A percentile compares a stretch with the other conserved stretches of the same genome.
phyloP scores from a whole-genome alignment of 495 filamentous ascomycete species.

The Hypoxylon subgilvum region DNA sequence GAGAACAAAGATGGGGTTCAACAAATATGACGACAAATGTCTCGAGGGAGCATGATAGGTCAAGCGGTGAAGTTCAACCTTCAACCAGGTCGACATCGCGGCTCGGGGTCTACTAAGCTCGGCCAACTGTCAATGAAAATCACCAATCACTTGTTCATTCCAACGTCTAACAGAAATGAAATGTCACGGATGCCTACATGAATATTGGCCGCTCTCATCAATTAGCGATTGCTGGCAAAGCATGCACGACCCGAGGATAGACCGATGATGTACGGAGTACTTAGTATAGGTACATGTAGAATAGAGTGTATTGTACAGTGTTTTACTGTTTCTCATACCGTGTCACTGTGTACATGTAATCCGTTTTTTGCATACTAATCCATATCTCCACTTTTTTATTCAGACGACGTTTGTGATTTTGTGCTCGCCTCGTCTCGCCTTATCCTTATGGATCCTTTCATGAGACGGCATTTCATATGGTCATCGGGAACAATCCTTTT shows the following conservation, averaged over 20 bases:
- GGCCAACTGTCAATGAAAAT: constrained; percentile 1
- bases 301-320: too few species aligned
- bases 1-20: constrained; percentile 4
- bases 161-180: constrained; percentile 1
- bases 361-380: too few species aligned
- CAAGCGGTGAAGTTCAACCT: too few species aligned
- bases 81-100: background rate
- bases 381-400: constrained; percentile 25
- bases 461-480: background rate
- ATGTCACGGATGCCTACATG: constrained; percentile 12
- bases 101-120: constrained; percentile 7
- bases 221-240: background rate
- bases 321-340: background rate
- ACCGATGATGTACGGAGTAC: background rate
- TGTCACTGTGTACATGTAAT: background rate
- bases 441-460: too few species aligned
- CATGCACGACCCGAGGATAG: constrained; percentile 12
- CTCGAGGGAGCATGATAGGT: too few species aligned
- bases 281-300: too few species aligned
- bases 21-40: constrained; percentile 3
- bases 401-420: constrained; percentile 29
- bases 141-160: background rate
- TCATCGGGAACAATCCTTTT: too few species aligned
- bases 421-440: background rate
- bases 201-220: constrained; percentile 2